Conservation (phyloP, 106 monocot genomes). For the Dendrobium officinale region DNA sequence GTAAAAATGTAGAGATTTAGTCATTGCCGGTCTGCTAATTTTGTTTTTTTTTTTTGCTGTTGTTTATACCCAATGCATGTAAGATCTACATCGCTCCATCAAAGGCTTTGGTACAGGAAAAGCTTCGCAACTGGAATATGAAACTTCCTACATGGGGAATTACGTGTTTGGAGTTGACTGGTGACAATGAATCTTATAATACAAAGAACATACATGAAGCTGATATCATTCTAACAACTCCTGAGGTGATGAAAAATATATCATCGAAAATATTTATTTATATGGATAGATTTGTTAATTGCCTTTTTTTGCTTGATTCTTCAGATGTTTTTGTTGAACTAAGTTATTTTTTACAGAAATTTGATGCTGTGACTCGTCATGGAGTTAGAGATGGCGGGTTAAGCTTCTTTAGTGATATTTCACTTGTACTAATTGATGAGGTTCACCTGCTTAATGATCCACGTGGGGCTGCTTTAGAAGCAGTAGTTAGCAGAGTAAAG, state of each 20-base stretch:
- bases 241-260: slow-evolving; percentile 51
- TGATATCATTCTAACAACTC: slow-evolving; percentile 89
- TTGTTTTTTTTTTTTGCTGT: slow-evolving; percentile 3
- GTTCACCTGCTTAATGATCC: slow-evolving; percentile 92
- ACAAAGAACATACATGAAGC: slow-evolving; percentile 63
- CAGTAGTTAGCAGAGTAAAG: slow-evolving; percentile 90
- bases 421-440: slow-evolving; percentile 89
- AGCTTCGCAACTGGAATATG: slow-evolving; percentile 85
- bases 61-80: neutral
- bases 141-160: slow-evolving; percentile 70
- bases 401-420: slow-evolving; percentile 96
- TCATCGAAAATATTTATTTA: neutral
- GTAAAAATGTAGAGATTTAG: neutral
- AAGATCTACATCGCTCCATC: slow-evolving; percentile 96
- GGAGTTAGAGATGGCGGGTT: slow-evolving; percentile 71
- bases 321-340: slow-evolving; percentile 3
- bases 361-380: slow-evolving; percentile 84
- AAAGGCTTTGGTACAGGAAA: slow-evolving; percentile 96
- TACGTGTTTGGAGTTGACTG: slow-evolving; percentile 88
- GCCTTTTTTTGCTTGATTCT: neutral
- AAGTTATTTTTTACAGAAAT: slow-evolving; percentile 52
- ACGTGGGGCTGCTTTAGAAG: slow-evolving; percentile 90
- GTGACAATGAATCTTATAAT: slow-evolving; percentile 74
- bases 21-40: neutral
- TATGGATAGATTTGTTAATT: neutral